Evolutionary conservation across 352 stramenopile species (phyloP).

Genomic region (Pythium sp.): DNA sequence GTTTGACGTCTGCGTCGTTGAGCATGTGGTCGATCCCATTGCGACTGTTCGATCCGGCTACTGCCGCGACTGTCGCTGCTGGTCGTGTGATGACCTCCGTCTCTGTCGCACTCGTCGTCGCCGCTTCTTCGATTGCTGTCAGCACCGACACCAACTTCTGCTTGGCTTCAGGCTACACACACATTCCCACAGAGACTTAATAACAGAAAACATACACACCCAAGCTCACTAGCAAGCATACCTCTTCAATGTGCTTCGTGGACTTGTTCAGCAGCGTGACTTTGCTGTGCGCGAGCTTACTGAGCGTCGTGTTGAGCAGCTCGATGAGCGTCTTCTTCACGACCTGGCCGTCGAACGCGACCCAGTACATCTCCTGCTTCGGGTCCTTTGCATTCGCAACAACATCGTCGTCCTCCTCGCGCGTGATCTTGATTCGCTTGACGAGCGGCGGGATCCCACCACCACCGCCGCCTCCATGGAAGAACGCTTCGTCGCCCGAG

Average conservation of each 20-base stretch:
- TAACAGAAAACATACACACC: background rate
- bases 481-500: constrained; percentile 47
- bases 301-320: constrained; percentile 44
- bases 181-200: background rate
- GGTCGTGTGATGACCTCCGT: background rate
- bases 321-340: constrained; percentile 62
- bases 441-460: constrained; percentile 26
- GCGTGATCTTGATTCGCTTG: constrained; percentile 54
- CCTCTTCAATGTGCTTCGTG: constrained; percentile 21
- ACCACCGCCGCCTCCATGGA: constrained; percentile 12
- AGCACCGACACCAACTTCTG: constrained; percentile 18
- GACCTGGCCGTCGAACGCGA: constrained; percentile 56
- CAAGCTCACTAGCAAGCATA: background rate
- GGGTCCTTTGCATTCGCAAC: constrained; percentile 10
- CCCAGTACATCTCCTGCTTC: constrained; percentile 60
- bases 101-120: background rate
- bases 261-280: constrained; percentile 30
- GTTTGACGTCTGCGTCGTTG: constrained; percentile 10
- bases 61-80: background rate
- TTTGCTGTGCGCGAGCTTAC: constrained; percentile 32
- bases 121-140: constrained; percentile 1
- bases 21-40: constrained; percentile 13
- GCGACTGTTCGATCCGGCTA: background rate
- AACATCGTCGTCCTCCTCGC: constrained; percentile 18
- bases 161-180: constrained; percentile 13